A percentile compares a stretch with the other conserved stretches of the same genome.
These are phyloP conservation scores for Fusarium guadeloupense DNA, from an alignment of 2,329 filamentous ascomycete species.

Conservation along the genomic window DNA sequence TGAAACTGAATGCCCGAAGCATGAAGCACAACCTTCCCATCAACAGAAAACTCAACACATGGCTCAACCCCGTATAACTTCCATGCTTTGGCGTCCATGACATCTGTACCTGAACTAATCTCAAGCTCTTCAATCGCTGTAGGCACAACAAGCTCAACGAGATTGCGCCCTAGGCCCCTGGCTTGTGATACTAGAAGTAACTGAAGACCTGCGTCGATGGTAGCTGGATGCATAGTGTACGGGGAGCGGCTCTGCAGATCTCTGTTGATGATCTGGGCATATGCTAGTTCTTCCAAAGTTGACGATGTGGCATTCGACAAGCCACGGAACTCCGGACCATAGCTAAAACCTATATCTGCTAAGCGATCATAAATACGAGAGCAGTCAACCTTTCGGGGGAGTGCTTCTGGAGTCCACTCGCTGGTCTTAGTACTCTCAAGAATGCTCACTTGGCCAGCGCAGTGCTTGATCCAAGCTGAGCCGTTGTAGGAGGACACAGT, in stretches of 20 bases:
- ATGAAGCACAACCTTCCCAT: not conserved
- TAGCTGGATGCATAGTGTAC: slow-evolving; percentile 13
- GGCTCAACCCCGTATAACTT: not conserved
- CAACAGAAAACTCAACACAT: slow-evolving; percentile 1
- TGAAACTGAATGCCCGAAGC: not conserved
- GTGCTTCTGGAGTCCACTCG: not conserved
- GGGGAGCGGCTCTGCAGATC: not conserved
- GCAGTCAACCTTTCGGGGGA: slow-evolving; percentile 1
- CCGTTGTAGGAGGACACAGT: slow-evolving; percentile 15
- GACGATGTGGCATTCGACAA: not conserved
- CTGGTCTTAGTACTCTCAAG: not conserved
- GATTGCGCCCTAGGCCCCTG: not conserved
- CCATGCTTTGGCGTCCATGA: slow-evolving; percentile 14
- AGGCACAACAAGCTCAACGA: not conserved
- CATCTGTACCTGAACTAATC: not conserved
- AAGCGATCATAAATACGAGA: not conserved
- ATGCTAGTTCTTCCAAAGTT: not conserved
- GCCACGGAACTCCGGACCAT: slow-evolving; percentile 3
- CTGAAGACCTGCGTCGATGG: slow-evolving; percentile 12
- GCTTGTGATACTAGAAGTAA: not conserved
- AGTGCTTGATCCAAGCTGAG: slow-evolving; percentile 18
- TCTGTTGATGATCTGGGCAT: not conserved
- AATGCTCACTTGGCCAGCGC: slow-evolving; percentile 14
- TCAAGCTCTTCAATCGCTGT: slow-evolving; percentile 8
- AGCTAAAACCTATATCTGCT: not conserved